Base-by-base conservation (phyloP, 345 rosid genomes). In the Salix brachista region DNA sequence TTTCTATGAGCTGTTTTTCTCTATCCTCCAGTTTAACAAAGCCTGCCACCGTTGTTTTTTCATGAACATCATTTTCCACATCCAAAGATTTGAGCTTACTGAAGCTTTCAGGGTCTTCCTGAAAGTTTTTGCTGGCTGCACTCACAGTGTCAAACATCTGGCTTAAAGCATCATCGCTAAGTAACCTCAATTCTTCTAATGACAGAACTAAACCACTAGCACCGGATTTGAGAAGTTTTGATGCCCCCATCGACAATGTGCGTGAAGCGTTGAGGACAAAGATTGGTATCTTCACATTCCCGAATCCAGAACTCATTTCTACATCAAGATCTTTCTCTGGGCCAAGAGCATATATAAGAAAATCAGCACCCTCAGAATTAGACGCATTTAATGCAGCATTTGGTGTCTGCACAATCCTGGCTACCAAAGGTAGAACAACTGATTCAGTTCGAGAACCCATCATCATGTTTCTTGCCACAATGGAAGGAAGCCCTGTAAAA, bases 321-420 rank as follows among this genome's bases (percentile, higher is more conserved):
- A 61, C 52, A 86, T 87, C 85, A 56, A 75, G 74, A 75, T 74
- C 67, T 66, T 79, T 67, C 76, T 81, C 91, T 79, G 73, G 86
- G 36, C 67, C 77, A 71, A 82, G 67, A 75, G 67, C 78, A 74
- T 84, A 89, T 70, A 96, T 85, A 50, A 96, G 88, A 76, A 96
- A 93, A 90, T 93, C 99, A 85, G 96, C 98, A 80, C 99, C 98
- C 81, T 96, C 99, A n/a, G 92, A 90, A 80, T 66, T 90, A 70
- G 98, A 83, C 21, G 97, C 98, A 75, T 67, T 78, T 26, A 84
- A 69, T 39, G 98, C 97, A 69, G 97, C 86, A 70, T 78, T 80
- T 77, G 86, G 73, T 80, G 86, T 86, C 72, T 87, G 86, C 77
- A 91, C 99, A 77, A 58, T 88, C 83, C 97, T 88, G 75, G 90